These are phyloP conservation scores for Halocafeteria seosinensis DNA, from an alignment of 108 stramenopile genomes.

Conservation along the genomic window DNA sequence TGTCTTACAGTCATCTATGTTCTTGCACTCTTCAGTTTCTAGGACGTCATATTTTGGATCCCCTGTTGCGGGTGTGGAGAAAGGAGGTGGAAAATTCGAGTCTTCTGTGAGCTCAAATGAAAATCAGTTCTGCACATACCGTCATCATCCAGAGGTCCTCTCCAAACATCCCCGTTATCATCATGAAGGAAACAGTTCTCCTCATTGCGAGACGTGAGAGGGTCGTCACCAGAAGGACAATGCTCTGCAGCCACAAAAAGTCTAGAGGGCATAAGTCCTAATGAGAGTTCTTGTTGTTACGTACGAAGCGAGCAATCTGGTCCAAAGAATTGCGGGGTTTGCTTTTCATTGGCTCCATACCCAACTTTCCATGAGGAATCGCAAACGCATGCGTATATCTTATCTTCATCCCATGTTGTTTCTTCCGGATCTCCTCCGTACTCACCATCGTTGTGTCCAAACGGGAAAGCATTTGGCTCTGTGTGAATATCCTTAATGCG, in stretches of 20 bases:
- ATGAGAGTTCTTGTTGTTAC: neutral
- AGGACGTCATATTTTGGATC: too few species aligned
- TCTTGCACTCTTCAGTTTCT: neutral
- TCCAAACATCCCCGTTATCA: neutral
- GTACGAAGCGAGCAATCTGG: conserved; percentile 26
- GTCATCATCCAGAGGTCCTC: neutral
- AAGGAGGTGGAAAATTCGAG: neutral
- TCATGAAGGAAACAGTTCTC: conserved; percentile 18
- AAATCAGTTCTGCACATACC: neutral
- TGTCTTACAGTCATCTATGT: neutral
- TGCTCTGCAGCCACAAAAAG: conserved; percentile 9
- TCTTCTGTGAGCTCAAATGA: neutral
- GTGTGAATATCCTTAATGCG: conserved; percentile 24
- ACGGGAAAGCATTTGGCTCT: conserved; percentile 24
- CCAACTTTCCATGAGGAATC: conserved; percentile 42
- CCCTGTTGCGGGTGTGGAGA: neutral
- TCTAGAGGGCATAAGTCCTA: neutral
- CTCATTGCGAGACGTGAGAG: conserved; percentile 26
- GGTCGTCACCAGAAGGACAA: conserved; percentile 45
- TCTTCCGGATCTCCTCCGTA: conserved; percentile 20
- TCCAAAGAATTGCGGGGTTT: conserved; percentile 36
- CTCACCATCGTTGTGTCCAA: conserved; percentile 16
- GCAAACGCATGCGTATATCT: conserved; percentile 43
- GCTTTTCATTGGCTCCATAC: conserved; percentile 22
- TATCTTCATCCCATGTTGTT: conserved; percentile 45